Evolutionary conservation across 1,284 basidiomycete genomes (phyloP), one percentile per base, ranked within the genome.

Genomic region (Exobasidium cylindrosporum): DNA sequence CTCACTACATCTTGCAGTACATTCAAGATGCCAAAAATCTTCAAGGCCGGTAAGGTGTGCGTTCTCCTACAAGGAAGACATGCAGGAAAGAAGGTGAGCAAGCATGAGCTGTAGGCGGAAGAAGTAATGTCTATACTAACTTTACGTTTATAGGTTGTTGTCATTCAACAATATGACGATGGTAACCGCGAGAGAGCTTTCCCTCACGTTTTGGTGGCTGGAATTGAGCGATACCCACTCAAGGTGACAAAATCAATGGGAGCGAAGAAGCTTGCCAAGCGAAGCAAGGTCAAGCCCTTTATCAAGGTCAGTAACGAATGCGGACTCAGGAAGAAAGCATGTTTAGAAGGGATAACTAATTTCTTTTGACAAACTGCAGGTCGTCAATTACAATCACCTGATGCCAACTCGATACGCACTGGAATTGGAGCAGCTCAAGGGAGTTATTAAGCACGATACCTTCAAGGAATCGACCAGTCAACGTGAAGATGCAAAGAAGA

Each of bases 41-140:
- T 72, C 75, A 77, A 77, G 73, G 69, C 73, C 59, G 47, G 94
- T 84, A 97, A 97, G 88, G 93, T 93, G 80, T 74, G 80, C 61
- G 72, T 80, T 66, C 72, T 77, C 58, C 76, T 79, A 54, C 74
- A 74, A 64, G 77, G 77, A 53, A 73, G 77, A 62, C 71, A 78
- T 65, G 77, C 77, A 64, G 77, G 77, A 64, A 77, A 78, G 73
- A 79, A 79, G 77, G 76, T 75, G 63, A 66, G 73, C 70, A 14
- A 21, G 23, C 13, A 14, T 28, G 14, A 29, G 53, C 40, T 5
- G 14, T 13, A 13, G 14, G 53, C 21, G 7, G 46, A 46, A 46
- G 24, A 49, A 26, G 23, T 23, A 29, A 50, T 30, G 28, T 6
- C 24, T 54, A 17, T n/a, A 26, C 54, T 24, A n/a, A 30, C 32